Evolutionary conservation across 139 green algal species (phyloP).

Genomic region (Raphidocelis subcapitata): DNA sequence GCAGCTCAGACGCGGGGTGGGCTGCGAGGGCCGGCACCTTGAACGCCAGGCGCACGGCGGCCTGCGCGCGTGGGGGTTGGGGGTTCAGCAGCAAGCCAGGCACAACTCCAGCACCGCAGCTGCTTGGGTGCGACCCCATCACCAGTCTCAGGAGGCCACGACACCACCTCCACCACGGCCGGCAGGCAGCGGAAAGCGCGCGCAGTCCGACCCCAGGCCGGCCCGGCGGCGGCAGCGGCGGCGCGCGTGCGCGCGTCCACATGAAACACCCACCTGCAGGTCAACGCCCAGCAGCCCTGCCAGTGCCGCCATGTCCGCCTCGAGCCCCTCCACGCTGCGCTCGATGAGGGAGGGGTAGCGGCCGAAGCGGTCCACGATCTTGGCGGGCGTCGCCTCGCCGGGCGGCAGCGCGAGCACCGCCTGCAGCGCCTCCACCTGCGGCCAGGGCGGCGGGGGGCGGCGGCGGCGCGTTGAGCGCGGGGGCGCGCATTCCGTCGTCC

Average conservation of each 20-base stretch:
- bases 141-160: too few species aligned
- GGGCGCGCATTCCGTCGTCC: not conserved
- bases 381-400: slow-evolving; percentile 5
- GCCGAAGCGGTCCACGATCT: slow-evolving; percentile 27
- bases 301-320: slow-evolving; percentile 12
- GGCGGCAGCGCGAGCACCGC: slow-evolving; percentile 16
- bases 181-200: too few species aligned
- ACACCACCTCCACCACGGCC: too few species aligned
- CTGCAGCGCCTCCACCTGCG: slow-evolving; percentile 20
- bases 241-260: not conserved
- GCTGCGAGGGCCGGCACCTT: slow-evolving; percentile 31
- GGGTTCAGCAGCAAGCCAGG: too few species aligned
- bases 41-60: slow-evolving; percentile 16
- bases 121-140: too few species aligned
- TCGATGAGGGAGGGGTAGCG: slow-evolving; percentile 19
- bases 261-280: not conserved
- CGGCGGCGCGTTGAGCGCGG: not conserved
- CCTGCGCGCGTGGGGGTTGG: too few species aligned
- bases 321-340: slow-evolving; percentile 10
- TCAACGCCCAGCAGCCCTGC: slow-evolving; percentile 18
- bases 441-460: not conserved
- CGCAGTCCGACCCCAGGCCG: too few species aligned
- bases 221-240: too few species aligned
- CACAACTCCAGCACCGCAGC: too few species aligned
- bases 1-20: slow-evolving; percentile 7